Percentiles rank a stretch among this genome's conserved stretches.
These are phyloP conservation scores for Trichoderma atroviride DNA, from an alignment of 2,329 filamentous ascomycete genomes.

Conservation along the genomic window DNA sequence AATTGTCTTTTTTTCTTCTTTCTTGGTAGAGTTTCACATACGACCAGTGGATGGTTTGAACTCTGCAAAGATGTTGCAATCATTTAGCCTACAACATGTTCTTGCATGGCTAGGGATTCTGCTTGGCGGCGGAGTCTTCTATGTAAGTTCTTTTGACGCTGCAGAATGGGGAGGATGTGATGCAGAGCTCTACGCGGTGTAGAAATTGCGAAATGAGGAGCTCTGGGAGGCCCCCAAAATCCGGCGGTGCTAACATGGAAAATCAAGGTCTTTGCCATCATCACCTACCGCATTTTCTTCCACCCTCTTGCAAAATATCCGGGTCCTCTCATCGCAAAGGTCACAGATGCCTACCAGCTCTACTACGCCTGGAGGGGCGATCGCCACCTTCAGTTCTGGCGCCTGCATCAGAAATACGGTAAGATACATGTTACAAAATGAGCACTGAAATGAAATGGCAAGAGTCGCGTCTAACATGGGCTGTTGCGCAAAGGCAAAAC, in stretches of 20 bases:
- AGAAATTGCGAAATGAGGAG: neutral
- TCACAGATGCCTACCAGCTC: slow-evolving; percentile 66
- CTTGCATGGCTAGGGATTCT: slow-evolving; percentile 40
- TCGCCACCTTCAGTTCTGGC: slow-evolving; percentile 72
- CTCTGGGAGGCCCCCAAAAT: neutral
- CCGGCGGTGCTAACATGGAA: neutral
- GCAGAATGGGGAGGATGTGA: neutral
- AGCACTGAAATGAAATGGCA: neutral
- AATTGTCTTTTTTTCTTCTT: neutral
- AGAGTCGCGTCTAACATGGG: neutral
- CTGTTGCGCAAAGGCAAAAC: slow-evolving; percentile 50
- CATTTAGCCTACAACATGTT: slow-evolving; percentile 38
- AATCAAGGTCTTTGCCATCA: slow-evolving; percentile 44
- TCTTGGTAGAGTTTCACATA: neutral
- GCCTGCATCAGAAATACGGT: slow-evolving; percentile 73
- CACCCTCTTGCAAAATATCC: slow-evolving; percentile 68
- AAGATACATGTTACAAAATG: slow-evolving; percentile 29
- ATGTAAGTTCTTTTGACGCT: slow-evolving; percentile 42
- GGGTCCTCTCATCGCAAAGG: slow-evolving; percentile 63
- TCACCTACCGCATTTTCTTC: slow-evolving; percentile 62
- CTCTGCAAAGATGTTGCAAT: slow-evolving; percentile 27
- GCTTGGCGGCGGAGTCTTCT: slow-evolving; percentile 44
- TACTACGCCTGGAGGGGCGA: slow-evolving; percentile 77
- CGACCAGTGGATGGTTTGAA: slow-evolving; percentile 1
- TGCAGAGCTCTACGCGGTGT: neutral